Conservation (phyloP, 371 early-diverging fungal genomes). For the Syncephalastrum racemosum region DNA sequence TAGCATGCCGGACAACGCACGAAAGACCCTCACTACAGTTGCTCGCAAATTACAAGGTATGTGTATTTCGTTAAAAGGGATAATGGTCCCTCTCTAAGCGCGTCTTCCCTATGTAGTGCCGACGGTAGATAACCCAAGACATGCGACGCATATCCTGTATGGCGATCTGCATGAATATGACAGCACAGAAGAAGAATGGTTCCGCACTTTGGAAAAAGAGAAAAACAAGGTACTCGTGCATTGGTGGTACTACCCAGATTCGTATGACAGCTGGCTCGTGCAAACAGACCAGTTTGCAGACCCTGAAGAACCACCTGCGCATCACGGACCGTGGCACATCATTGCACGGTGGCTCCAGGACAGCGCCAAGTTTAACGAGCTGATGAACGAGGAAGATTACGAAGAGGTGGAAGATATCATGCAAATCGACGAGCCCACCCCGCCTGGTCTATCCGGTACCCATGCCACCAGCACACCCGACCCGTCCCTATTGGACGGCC, state of each 20-base stretch:
- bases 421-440: not conserved
- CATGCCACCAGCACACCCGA: not conserved
- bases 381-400: conserved; percentile 83
- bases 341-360: conserved; percentile 76
- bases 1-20: conserved; percentile 35
- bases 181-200: conserved; percentile 67
- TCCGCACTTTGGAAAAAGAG: conserved; percentile 71
- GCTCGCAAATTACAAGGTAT: conserved; percentile 54
- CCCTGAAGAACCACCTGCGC: conserved; percentile 67
- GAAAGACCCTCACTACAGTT: conserved; percentile 36
- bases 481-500: not conserved
- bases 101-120: conserved; percentile 29
- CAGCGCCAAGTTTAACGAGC: conserved; percentile 70
- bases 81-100: too few relatives aligned
- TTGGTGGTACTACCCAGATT: conserved; percentile 85
- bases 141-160: conserved; percentile 70
- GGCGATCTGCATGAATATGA: conserved; percentile 41
- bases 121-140: conserved; percentile 31
- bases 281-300: conserved; percentile 68
- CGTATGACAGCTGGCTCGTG: conserved; percentile 78
- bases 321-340: conserved; percentile 69
- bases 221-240: conserved; percentile 72
- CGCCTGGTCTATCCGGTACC: not conserved
- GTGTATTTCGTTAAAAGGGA: conserved; percentile 6
- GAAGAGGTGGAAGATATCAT: conserved; percentile 34